Evolutionary conservation across 1,284 basidiomycete genomes (phyloP), one percentile per base, ranked within the genome.

Genomic region (Marasmius fiardii): DNA sequence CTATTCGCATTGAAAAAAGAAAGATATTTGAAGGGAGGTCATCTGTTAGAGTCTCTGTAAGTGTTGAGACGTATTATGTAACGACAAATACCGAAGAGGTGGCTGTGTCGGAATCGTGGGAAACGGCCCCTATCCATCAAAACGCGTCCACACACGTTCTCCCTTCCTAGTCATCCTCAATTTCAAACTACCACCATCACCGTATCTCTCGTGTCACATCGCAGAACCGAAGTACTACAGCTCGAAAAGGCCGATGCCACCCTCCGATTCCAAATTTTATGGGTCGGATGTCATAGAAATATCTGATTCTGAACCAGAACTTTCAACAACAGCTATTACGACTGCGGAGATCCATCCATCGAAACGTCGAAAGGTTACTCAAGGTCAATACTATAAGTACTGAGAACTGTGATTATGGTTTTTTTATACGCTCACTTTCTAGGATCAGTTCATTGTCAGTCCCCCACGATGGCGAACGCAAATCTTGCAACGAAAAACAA

Each of bases 401-500:
- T 31, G 28, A 10, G 10, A 31, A 31, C 28, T 10, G 10, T 31
- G 10, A 4, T 31, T 10, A 4, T 10, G 4, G 10, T 10, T 10
- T 10, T 4, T 31, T 31, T 31, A 31, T 10, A 10, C 28, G 28
- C 28, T 10, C 28, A 31, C 28, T 4, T 10, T 4, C 4, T 4
- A 31, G 28, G 28, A 4, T 31, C 28, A 4, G 4, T 10, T 31
- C 28, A 41, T 18, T 16, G 11, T 18, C 35, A 37, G n/a, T 41
- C 39, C 7, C 16, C 11, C 3, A 18, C 39, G 2, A 41, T 41
- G 39, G 39, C 39, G 16, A 41, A 16, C 34, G 35, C 44, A 11
- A 31, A 31, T 10, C 41, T 58, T 10, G 44, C 57, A 2, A 34
- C 48, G 21, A 75, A 69, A 63, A 78, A 79, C 60, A 63, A 65